These are phyloP conservation scores for Saccharomycopsis microspora DNA, from an alignment of 805 yeast genomes.

Conservation along the genomic window DNA sequence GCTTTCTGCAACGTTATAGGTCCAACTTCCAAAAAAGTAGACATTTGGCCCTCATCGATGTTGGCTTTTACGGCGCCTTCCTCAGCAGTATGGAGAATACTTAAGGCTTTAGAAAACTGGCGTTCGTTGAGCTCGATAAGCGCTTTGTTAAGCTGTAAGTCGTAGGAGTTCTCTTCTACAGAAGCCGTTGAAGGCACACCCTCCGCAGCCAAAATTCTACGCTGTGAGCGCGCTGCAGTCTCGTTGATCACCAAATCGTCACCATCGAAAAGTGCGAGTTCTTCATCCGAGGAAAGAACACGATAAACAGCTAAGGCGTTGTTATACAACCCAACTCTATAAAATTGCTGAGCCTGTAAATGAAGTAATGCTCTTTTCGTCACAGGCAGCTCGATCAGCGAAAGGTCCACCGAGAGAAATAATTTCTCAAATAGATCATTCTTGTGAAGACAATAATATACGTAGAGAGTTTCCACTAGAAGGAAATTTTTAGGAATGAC, in stretches of 20 bases:
- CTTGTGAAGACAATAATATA: conserved; percentile 45
- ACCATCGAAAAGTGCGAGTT: conserved; percentile 24
- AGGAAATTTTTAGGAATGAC: conserved; percentile 19
- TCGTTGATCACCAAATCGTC: conserved; percentile 58
- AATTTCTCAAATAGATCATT: conserved; percentile 22
- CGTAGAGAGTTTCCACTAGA: conserved; percentile 46
- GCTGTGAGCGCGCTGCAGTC: conserved; percentile 52
- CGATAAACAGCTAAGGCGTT: conserved; percentile 42
- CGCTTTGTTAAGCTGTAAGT: conserved; percentile 53
- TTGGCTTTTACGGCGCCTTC: conserved; percentile 29
- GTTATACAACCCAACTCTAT: conserved; percentile 37
- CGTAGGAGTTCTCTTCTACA: conserved; percentile 29
- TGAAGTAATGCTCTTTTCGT: conserved; percentile 32
- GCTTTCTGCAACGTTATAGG: conserved; percentile 55
- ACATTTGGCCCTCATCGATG: conserved; percentile 26
- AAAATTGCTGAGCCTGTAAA: conserved; percentile 40
- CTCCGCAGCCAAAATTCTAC: conserved; percentile 14
- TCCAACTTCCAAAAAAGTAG: conserved; percentile 37
- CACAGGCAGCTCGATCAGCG: conserved; percentile 9
- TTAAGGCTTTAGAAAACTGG: conserved; percentile 29
- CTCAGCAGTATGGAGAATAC: conserved; percentile 34
- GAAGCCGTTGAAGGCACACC: conserved; percentile 13
- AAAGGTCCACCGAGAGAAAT: conserved; percentile 19
- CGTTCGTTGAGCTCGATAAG: conserved; percentile 38
- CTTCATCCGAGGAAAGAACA: conserved; percentile 26